These are phyloP conservation scores for Coniosporium apollinis DNA, from an alignment of 495 filamentous ascomycete genomes.

Conservation along the genomic window DNA sequence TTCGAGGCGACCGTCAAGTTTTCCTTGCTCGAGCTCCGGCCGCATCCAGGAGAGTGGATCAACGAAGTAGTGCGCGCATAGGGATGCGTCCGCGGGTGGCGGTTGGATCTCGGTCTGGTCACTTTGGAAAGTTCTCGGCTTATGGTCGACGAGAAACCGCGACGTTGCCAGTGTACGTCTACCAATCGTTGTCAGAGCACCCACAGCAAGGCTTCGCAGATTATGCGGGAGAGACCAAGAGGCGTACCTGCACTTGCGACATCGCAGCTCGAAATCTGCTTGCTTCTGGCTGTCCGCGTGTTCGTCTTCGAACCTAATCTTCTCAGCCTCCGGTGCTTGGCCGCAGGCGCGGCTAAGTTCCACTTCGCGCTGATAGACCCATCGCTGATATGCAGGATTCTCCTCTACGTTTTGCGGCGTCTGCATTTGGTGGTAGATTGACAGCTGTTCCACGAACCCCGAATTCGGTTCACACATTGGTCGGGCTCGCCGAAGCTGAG, in stretches of 20 bases:
- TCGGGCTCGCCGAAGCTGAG: conserved; percentile 44
- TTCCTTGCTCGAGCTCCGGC: conserved; percentile 54
- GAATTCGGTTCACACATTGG: conserved; percentile 69
- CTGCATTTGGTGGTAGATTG: conserved; percentile 69
- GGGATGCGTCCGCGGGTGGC: not conserved
- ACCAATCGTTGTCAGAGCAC: not conserved
- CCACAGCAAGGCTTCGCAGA: no score
- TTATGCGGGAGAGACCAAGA: not conserved
- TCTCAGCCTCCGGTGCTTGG: conserved; percentile 44
- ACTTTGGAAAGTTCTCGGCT: conserved; percentile 1
- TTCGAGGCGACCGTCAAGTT: conserved; percentile 62
- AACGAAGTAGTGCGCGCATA: conserved; percentile 72
- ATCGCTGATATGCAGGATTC: conserved; percentile 65
- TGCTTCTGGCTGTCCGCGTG: conserved; percentile 17
- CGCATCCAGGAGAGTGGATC: conserved; percentile 93
- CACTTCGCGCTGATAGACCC: conserved; percentile 69
- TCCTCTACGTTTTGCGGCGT: conserved; percentile 51
- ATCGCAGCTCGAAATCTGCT: conserved; percentile 30
- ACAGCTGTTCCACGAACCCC: conserved; percentile 76
- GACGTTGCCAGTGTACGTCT: conserved; percentile 48
- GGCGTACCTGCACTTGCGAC: conserved; percentile 34
- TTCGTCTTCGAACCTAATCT: conserved; percentile 77
- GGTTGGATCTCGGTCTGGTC: conserved; percentile 1
- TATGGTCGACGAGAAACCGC: conserved; percentile 42
- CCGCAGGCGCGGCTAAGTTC: conserved; percentile 53